Base-by-base conservation (phyloP, 139 green algal genomes). In the Asterochloris erici region DNA sequence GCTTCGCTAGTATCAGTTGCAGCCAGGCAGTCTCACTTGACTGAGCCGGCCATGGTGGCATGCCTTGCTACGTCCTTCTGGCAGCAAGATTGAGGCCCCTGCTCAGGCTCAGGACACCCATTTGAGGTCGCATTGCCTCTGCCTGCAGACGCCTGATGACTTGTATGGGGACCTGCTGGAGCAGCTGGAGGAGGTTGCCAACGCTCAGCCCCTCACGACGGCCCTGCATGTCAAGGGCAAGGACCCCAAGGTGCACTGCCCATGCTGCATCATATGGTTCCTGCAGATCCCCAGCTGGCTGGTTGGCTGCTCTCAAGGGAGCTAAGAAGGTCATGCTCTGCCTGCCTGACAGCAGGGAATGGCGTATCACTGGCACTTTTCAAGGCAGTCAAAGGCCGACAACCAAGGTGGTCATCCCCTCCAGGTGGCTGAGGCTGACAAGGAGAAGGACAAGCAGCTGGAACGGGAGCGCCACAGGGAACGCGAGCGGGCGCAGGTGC, bases 161-260 rank as follows among this genome's bases (percentile, higher is more conserved):
- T 91, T 97, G 82, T 98, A 98, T 86, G 88, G 87, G n/a, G 84
- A 89, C 2, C 73, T 96, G 9, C 27, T 93, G 47, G 90, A 96
- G 68, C 86, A 92, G 74, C 73, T 96, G 77, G 91, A 95, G 0
- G 81, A 78, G 10, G 86, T 94, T 21, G 91, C 93, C 83, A 73
- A 76, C 60, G 61, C 73, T 62, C 63, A 73, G 63, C 77, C 77
- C 17, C 15, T 73, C 17, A 38, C 77, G 38, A 80, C 87, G 63
- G 79, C 63, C 47, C 54, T 84, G 63, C 71, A 82, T 16, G 69
- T 81, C 68, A 77, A 76, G 63, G 83, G 74, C 61, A 85, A 84
- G 75, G 79, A 82, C 47, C 29, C 60, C 15, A 21, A 17, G 60
- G 24, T 69, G 60, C 38, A 54, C 38, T 54, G 38, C 38, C 38